Conservation (phyloP, 495 filamentous ascomycete genomes). For the Penicillium nucicola region DNA sequence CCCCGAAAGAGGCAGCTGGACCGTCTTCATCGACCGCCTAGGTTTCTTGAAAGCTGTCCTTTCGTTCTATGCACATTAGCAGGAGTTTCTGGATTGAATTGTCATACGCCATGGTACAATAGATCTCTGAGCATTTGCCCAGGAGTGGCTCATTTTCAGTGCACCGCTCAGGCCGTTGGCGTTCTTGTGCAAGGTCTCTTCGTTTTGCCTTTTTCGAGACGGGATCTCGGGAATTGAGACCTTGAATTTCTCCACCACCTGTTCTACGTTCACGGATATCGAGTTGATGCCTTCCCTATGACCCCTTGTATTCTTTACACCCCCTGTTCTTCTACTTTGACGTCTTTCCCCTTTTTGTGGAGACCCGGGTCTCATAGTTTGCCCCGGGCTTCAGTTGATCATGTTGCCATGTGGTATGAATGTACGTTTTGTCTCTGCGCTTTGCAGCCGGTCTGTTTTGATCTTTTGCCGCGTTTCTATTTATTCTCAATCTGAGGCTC, state of each 20-base stretch:
- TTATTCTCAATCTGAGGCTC: background rate
- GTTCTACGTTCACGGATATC: background rate
- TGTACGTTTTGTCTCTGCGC: conserved; percentile 17
- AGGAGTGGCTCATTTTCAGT: background rate
- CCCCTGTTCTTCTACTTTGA: background rate
- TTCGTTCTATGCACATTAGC: background rate
- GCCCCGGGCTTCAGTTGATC: conserved; percentile 3
- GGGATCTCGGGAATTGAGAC: background rate
- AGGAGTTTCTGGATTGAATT: background rate
- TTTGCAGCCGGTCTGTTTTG: conserved; percentile 19
- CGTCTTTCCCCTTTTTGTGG: background rate
- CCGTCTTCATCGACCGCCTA: background rate
- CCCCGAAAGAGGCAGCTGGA: background rate
- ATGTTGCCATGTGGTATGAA: conserved; percentile 26
- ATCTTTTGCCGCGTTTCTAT: background rate
- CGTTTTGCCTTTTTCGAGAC: background rate
- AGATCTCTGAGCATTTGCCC: background rate
- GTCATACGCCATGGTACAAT: background rate
- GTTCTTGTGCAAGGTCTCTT: background rate
- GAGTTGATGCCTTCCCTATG: background rate
- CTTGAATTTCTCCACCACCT: background rate
- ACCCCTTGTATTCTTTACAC: conserved; percentile 4
- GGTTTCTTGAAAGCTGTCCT: background rate
- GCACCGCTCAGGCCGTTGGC: no score
- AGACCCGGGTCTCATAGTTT: background rate